These are phyloP conservation scores for Gracilariopsis chorda DNA, from an alignment of 23 red algal species.

Conservation along the genomic window DNA sequence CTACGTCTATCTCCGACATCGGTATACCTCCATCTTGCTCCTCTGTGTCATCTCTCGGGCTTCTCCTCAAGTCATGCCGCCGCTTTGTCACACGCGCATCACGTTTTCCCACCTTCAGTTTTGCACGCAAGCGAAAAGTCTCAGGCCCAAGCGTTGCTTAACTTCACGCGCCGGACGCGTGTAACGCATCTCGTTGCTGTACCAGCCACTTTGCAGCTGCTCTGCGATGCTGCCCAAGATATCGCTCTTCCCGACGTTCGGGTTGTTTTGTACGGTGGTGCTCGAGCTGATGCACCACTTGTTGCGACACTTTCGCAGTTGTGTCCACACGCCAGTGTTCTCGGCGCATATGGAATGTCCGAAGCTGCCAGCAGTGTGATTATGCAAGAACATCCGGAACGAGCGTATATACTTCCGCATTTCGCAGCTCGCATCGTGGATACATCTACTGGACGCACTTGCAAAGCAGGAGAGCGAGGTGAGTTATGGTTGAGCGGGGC, in stretches of 20 bases:
- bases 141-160: not conserved
- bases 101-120: constrained; percentile 23
- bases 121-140: not conserved
- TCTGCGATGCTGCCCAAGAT: not conserved
- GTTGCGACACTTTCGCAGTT: not conserved
- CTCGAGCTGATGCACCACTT: not conserved
- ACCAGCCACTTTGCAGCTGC: constrained; percentile 45
- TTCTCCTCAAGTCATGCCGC: constrained; percentile 44
- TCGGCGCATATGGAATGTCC: constrained; percentile 78
- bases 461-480: not conserved
- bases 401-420: constrained; percentile 1
- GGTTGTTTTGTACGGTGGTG: constrained; percentile 59
- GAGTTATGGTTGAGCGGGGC: constrained; percentile 65
- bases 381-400: constrained; percentile 22
- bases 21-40: constrained; percentile 66
- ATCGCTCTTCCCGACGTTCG: not conserved
- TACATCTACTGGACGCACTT: not conserved
- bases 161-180: not conserved
- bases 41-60: constrained; percentile 67
- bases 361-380: constrained; percentile 65
- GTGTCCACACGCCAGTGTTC: constrained; percentile 42
- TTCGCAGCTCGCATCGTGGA: constrained; percentile 32
- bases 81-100: not conserved
- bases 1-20: constrained; percentile 19
- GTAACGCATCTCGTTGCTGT: constrained; percentile 64